Evolutionary conservation across 2,329 filamentous ascomycete species (phyloP), one percentile per base, ranked within the genome.

Genomic region (Calycina marina): DNA sequence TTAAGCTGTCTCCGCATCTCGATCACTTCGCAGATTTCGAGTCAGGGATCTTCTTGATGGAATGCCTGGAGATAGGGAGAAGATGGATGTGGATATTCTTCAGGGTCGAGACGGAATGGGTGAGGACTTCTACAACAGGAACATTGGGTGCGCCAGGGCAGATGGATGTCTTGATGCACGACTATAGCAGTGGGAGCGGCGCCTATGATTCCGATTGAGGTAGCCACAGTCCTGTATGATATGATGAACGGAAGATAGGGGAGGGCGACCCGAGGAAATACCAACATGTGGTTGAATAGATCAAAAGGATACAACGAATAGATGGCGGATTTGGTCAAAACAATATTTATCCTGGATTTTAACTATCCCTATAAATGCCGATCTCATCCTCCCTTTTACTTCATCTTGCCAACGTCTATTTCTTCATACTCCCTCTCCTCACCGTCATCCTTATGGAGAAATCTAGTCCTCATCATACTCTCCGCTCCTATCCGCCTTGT

Each of bases 61-160:
- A 94, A 61, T 66, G 82, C 27, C 62, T 93, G 8, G 90, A 98
- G 59, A 80, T 96, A 12, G 65, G 83, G 28, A 69, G 90, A 29
- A 69, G 90, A 36, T 96, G 88, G 85, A 69, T 96, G 39, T 98
- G 90, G 90, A 84, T 94, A 36, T 96, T 94, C 57, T 83, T 96
- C 58, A 72, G 90, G 6, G 77, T 93, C 25, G 90, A 98, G 63
- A 86, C 84, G 14, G 90, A 98, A 61, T 93, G 81, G 80, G 69
- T 83, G 56, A 63, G 73, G 58, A 67, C 57, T 43, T 60, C 58
- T 10, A 54, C 56, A n/a, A 12, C 22, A 14, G 35, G 12, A 12
- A 17, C 31, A 29, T 15, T 64, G 55, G 56, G 71, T 56, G 40
- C 73, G 53, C 42, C 74, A 55, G 52, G 65, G 49, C 46, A 69